Evolutionary conservation across 495 filamentous ascomycete genomes (phyloP), one percentile per base, ranked within the genome.

Genomic region (Penicillium cosmopolitanum): DNA sequence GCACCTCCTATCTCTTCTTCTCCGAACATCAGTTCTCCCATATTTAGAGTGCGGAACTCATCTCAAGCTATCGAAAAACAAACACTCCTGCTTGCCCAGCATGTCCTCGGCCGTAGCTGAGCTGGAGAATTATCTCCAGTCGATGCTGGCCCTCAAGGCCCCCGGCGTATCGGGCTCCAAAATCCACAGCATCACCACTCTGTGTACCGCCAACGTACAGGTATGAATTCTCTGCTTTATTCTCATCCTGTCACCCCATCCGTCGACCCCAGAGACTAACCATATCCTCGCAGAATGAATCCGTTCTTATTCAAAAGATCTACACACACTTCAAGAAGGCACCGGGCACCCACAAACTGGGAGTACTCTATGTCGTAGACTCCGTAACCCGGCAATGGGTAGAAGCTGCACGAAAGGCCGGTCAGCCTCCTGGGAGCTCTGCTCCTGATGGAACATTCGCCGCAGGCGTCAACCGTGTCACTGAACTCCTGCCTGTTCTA

Each of bases 331-430:
- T 97, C 88, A 97, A 96, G 77, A 96, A 93, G 79, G 87, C 93
- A 62, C 93, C 93, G 48, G 85, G 85, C 67, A 94, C 93, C 71
- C 93, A 98, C 85, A 98, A 98, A 80, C 82, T 98, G 80, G 95
- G 95, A 76, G 93, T 97, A 70, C 88, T 98, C 80, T 98, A 98
- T 88, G 93, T 98, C 80, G 91, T 98, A 96, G 96, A 98, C 84
- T 96, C 93, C 84, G 93, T 98, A 87, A 93, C 92, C 73, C 90
- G 95, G 77, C 92, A 93, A 78, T 98, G 96, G 93, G 85, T 96
- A 85, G 93, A 98, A 74, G 89, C 90, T 73, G 96, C 95, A 62
- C 93, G 91, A 75, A 86, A 86, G 64, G 83, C 88, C 60, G 91
- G 91, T 60, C 92, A 98, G 73, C 80, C 87, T 56, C 81, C 92